A percentile compares a stretch with the other conserved stretches of the same genome.
Conservation (phyloP, 805 yeast species). For the Starmerella davenportii region DNA sequence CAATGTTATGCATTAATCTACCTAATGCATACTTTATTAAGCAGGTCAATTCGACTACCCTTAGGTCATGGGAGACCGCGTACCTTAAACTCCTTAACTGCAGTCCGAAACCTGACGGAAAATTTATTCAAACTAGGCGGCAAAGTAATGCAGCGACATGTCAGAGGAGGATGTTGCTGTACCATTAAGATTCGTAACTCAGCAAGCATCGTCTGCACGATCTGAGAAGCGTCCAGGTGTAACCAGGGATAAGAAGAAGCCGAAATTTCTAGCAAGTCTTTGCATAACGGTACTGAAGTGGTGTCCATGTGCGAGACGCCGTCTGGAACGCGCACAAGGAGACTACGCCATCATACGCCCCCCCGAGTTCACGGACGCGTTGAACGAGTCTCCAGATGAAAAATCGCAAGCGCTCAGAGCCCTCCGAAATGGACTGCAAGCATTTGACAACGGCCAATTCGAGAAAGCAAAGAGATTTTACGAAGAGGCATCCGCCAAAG, state of each 20-base stretch:
- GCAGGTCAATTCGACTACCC: no score
- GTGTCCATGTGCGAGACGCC: background rate
- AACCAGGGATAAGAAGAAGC: background rate
- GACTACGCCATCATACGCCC: background rate
- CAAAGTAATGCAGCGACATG: no score
- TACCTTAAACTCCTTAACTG: no score
- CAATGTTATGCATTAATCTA: no score
- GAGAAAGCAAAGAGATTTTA: slow-evolving; percentile 4
- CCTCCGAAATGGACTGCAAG: background rate
- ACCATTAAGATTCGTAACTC: no score
- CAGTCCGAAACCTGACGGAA: no score
- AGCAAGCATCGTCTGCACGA: no score
- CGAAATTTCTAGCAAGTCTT: background rate
- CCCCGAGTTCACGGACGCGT: background rate
- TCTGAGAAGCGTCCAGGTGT: no score
- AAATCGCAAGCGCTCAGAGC: background rate
- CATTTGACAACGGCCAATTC: slow-evolving; percentile 1
- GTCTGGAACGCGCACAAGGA: background rate
- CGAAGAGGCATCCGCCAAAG: slow-evolving; percentile 5
- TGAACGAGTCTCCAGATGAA: background rate
- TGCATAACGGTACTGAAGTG: background rate
- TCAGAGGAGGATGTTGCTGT: no score
- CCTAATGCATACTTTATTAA: no score
- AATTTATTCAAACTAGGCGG: no score
- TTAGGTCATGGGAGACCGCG: no score